Percentiles rank a stretch among this genome's conserved stretches.
Conservation (phyloP, 148 eudicot genomes). For the Rhododendron henanense region DNA sequence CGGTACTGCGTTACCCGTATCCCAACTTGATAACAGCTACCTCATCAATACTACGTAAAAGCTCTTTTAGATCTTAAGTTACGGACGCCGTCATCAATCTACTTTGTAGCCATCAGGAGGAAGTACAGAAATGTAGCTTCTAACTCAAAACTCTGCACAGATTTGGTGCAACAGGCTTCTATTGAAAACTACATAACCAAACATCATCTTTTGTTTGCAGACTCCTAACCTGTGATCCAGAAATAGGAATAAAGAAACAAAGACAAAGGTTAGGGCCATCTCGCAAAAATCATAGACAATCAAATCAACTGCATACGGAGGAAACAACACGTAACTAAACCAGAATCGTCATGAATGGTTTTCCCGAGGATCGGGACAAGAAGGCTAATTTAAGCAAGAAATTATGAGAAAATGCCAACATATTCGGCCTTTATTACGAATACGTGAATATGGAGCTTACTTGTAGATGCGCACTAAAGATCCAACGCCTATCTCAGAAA, state of each 20-base stretch:
- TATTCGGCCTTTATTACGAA: not conserved
- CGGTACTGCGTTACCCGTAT: constrained; percentile 21
- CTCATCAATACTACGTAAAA: not conserved
- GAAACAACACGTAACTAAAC: not conserved
- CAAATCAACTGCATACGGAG: not conserved
- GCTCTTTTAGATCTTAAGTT: constrained; percentile 20
- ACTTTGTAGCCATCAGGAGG: constrained; percentile 41
- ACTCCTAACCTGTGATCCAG: constrained; percentile 45
- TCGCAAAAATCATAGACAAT: not conserved
- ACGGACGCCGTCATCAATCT: constrained; percentile 22
- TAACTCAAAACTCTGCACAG: constrained; percentile 23
- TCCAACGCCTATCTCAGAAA: constrained; percentile 52
- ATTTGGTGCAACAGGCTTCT: constrained; percentile 33
- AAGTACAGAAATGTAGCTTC: constrained; percentile 17
- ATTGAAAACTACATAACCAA: constrained; percentile 34
- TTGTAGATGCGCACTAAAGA: constrained; percentile 53
- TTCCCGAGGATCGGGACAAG: constrained; percentile 40
- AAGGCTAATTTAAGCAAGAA: constrained; percentile 28
- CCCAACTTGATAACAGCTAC: constrained; percentile 28
- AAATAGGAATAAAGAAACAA: not conserved
- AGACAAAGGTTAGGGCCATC: not conserved
- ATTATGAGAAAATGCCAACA: not conserved
- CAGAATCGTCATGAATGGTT: constrained; percentile 38
- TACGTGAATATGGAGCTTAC: constrained; percentile 35
- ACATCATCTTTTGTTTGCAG: constrained; percentile 32